Percentiles rank a stretch among this genome's conserved stretches.
Evolutionary conservation across 495 filamentous ascomycete species (phyloP).

Genomic region (Geopyxis carbonaria): DNA sequence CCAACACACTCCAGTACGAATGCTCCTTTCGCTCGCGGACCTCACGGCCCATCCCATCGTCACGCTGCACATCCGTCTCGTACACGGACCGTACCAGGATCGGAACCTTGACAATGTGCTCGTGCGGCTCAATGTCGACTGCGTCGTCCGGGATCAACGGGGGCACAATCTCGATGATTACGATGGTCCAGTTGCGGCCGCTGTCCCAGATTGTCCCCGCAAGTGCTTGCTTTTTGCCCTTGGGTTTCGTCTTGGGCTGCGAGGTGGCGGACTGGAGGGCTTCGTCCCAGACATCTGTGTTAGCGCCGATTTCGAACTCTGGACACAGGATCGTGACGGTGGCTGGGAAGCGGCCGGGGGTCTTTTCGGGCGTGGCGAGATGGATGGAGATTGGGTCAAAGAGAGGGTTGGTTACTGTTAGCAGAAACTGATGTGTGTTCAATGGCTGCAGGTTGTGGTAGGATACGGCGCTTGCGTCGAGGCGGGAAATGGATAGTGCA

Average conservation of each 20-base stretch:
- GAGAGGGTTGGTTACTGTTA: constrained; percentile 83
- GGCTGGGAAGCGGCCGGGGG: constrained; percentile 56
- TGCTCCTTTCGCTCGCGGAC: constrained; percentile 55
- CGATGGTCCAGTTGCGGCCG: constrained; percentile 84
- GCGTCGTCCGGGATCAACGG: constrained; percentile 32
- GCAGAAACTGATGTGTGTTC: constrained; percentile 59
- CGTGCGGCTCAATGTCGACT: constrained; percentile 34
- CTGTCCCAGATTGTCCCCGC: constrained; percentile 90
- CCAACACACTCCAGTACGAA: constrained; percentile 89
- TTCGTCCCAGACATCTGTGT: constrained; percentile 92
- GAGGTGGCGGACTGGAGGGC: constrained; percentile 37
- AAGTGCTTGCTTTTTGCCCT: constrained; percentile 44
- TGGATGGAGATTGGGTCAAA: constrained; percentile 79
- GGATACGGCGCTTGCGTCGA: constrained; percentile 31
- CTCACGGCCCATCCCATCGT: constrained; percentile 38
- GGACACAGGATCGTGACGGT: constrained; percentile 87
- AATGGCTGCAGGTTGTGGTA: constrained; percentile 40
- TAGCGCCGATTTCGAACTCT: constrained; percentile 86
- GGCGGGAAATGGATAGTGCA: constrained; percentile 49
- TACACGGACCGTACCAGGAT: constrained; percentile 85
- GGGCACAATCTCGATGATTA: constrained; percentile 80
- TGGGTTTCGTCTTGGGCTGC: constrained; percentile 19
- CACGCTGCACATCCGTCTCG: constrained; percentile 60
- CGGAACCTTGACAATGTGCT: constrained; percentile 87
- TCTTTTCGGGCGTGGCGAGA: constrained; percentile 65